These are phyloP conservation scores for Ceratobasidium sp. DNA, from an alignment of 1,284 basidiomycete genomes.

Conservation along the genomic window DNA sequence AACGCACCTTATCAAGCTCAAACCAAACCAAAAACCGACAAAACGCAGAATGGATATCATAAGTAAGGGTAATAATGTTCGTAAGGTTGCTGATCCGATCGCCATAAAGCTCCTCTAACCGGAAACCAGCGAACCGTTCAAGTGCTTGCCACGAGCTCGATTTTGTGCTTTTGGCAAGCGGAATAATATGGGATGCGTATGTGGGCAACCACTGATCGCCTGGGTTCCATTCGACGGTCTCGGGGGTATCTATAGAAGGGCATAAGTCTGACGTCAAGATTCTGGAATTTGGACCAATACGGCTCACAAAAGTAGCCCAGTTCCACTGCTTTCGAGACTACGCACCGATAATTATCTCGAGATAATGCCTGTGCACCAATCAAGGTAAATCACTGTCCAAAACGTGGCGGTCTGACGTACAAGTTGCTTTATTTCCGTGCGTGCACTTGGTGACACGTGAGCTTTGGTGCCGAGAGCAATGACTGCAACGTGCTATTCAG, in stretches of 20 bases:
- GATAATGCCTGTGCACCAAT: slow-evolving; percentile 8
- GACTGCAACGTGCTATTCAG: background rate
- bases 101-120: slow-evolving; percentile 31
- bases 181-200: slow-evolving; percentile 28
- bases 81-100: slow-evolving; percentile 21
- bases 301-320: slow-evolving; percentile 27
- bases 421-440: slow-evolving; percentile 30
- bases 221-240: slow-evolving; percentile 37
- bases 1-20: slow-evolving; percentile 30
- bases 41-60: slow-evolving; percentile 36
- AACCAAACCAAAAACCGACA: slow-evolving; percentile 37
- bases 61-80: slow-evolving; percentile 31
- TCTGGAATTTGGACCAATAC: background rate
- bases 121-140: slow-evolving; percentile 32
- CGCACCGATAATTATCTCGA: slow-evolving; percentile 32
- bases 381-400: no score
- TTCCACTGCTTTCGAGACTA: slow-evolving; percentile 30
- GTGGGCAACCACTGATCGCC: slow-evolving; percentile 36
- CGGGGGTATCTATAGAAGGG: slow-evolving; percentile 23
- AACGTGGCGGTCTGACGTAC: slow-evolving; percentile 10
- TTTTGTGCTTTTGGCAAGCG: slow-evolving; percentile 14
- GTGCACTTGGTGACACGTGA: slow-evolving; percentile 28
- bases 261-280: slow-evolving; percentile 2
- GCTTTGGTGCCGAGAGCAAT: slow-evolving; percentile 32
- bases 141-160: slow-evolving; percentile 32